Evolutionary conservation across 805 yeast species (phyloP).

Genomic region (Teunomyces barrocoloradensis): DNA sequence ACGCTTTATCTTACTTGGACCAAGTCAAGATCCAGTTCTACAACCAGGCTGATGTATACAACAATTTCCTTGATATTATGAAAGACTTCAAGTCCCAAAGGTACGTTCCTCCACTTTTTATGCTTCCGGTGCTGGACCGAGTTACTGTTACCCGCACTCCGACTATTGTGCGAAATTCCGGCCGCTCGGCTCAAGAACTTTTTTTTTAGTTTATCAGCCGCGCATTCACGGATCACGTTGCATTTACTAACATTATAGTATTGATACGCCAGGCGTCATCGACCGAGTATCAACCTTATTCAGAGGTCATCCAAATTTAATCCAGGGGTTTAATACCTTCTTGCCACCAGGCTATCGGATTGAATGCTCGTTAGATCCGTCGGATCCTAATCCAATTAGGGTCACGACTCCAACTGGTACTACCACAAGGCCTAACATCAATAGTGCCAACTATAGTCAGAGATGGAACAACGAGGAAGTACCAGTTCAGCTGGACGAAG

Average conservation of each 20-base stretch:
- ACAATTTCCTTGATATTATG: conserved; percentile 95
- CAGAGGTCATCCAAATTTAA: conserved; percentile 88
- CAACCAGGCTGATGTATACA: conserved; percentile 92
- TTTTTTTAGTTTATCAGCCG: neutral
- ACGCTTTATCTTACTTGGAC: conserved; percentile 91
- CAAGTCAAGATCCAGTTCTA: conserved; percentile 92
- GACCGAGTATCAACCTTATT: conserved; percentile 90
- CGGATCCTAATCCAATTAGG: conserved; percentile 87
- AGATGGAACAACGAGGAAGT: conserved; percentile 25
- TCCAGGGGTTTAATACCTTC: conserved; percentile 97
- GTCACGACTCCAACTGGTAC: conserved; percentile 97
- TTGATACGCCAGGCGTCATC: conserved; percentile 98
- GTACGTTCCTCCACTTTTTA: conserved; percentile 34
- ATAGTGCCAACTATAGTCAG: conserved; percentile 19
- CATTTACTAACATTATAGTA: conserved; percentile 32
- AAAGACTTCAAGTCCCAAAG: conserved; percentile 96
- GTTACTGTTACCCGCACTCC: neutral
- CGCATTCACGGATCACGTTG: neutral
- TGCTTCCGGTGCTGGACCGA: neutral
- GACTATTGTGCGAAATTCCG: neutral
- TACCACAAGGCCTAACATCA: conserved; percentile 62
- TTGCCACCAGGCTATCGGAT: conserved; percentile 95
- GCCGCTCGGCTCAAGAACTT: neutral
- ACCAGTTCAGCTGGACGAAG: conserved; percentile 5
- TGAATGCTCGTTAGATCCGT: conserved; percentile 84